These are phyloP conservation scores for Penicillium desertorum DNA, from an alignment of 495 filamentous ascomycete species.

Conservation along the genomic window DNA sequence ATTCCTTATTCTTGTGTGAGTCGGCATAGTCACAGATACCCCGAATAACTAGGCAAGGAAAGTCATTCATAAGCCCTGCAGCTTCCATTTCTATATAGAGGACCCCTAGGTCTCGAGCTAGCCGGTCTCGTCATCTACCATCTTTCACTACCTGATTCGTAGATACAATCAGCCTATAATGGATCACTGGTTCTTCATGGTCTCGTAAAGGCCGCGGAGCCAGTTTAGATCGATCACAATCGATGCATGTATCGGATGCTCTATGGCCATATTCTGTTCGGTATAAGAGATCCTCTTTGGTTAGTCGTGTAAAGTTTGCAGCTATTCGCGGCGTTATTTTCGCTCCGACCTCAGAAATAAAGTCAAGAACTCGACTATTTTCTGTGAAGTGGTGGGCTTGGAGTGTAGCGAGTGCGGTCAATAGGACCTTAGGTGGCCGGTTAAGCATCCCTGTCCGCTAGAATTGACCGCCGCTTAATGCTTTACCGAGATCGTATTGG, in stretches of 20 bases:
- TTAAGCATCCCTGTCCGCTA: neutral
- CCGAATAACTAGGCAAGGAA: too few relatives aligned
- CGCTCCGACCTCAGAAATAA: too few relatives aligned
- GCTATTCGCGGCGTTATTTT: neutral
- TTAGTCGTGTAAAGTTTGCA: neutral
- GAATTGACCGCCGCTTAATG: neutral
- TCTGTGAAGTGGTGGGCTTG: neutral
- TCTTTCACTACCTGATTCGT: neutral
- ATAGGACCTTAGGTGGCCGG: neutral
- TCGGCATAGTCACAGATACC: too few relatives aligned
- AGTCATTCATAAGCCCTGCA: too few relatives aligned
- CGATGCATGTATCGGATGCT: neutral
- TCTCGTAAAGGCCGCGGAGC: neutral
- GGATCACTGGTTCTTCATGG: neutral
- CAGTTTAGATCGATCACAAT: neutral
- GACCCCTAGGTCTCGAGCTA: neutral
- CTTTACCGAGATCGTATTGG: conserved; percentile 44
- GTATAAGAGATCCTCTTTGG: neutral
- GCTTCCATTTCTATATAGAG: neutral
- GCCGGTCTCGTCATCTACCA: neutral
- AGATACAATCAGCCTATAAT: conserved; percentile 6
- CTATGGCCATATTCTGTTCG: neutral
- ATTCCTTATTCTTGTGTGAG: too few relatives aligned
- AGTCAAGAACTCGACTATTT: neutral
- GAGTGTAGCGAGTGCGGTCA: conserved; percentile 1